These are phyloP conservation scores for Blastomyces percursus DNA, from an alignment of 2,329 filamentous ascomycete species.

Conservation along the genomic window DNA sequence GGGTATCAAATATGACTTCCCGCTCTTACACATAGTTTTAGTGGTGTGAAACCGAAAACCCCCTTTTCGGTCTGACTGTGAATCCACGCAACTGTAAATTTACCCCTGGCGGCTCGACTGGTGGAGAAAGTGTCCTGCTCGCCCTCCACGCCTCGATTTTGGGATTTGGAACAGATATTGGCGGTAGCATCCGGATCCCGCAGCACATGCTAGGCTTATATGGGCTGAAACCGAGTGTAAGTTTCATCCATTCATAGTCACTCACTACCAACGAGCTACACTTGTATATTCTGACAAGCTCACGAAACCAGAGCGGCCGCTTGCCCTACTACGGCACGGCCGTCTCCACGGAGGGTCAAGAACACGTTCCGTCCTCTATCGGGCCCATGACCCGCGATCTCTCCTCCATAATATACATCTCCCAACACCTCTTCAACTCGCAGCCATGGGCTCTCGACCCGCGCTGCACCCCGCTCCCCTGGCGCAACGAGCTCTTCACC, in stretches of 20 bases:
- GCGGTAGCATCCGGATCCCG: slow-evolving; percentile 38
- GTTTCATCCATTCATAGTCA: background rate
- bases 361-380: slow-evolving; percentile 50
- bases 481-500: slow-evolving; percentile 40
- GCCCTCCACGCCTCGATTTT: slow-evolving; percentile 47
- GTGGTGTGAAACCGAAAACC: slow-evolving; percentile 46
- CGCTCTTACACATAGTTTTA: slow-evolving; percentile 13
- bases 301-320: slow-evolving; percentile 18
- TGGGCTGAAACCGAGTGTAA: slow-evolving; percentile 28
- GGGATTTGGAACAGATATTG: slow-evolving; percentile 56
- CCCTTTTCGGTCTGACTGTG: slow-evolving; percentile 48
- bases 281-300: background rate
- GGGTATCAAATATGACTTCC: background rate
- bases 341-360: slow-evolving; percentile 55
- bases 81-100: slow-evolving; percentile 54
- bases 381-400: slow-evolving; percentile 49
- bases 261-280: background rate
- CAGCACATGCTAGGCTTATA: slow-evolving; percentile 45
- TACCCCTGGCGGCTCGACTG: slow-evolving; percentile 55
- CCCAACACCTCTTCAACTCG: slow-evolving; percentile 37
- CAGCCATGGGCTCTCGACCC: slow-evolving; percentile 47
- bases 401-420: slow-evolving; percentile 40
- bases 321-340: slow-evolving; percentile 47
- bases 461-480: slow-evolving; percentile 43
- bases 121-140: slow-evolving; percentile 56